Conservation (phyloP, 441 rosid genomes). For the Pelargonium cotyledonis region DNA sequence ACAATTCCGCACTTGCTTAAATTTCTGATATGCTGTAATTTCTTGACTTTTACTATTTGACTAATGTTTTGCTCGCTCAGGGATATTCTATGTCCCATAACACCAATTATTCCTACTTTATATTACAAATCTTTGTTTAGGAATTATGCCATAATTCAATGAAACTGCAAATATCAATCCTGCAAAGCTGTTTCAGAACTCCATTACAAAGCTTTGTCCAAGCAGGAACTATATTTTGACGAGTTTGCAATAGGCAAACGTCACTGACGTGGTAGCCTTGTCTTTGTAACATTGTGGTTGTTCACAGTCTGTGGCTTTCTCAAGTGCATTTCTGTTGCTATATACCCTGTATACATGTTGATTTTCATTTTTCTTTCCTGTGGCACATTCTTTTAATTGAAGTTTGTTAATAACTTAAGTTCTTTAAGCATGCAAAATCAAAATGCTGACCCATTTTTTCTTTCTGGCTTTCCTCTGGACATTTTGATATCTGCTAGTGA, state of each 20-base stretch:
- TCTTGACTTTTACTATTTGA: too few species aligned
- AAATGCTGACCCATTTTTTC: conserved; percentile 14
- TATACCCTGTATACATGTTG: conserved; percentile 6
- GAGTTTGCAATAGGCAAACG: too few species aligned
- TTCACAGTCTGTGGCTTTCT: too few species aligned
- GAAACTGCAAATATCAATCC: background rate
- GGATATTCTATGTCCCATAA: too few species aligned
- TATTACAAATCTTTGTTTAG: too few species aligned
- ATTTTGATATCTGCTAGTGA: conserved; percentile 28
- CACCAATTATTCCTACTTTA: too few species aligned
- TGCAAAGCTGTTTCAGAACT: background rate
- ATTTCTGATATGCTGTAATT: too few species aligned
- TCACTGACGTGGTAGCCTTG: too few species aligned
- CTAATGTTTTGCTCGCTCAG: too few species aligned
- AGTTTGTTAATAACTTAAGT: background rate
- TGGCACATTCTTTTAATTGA: conserved; percentile 9
- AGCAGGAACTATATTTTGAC: background rate
- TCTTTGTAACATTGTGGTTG: too few species aligned
- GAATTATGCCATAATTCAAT: background rate
- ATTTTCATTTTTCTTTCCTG: background rate
- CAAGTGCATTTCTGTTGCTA: too few species aligned
- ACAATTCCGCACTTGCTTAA: too few species aligned
- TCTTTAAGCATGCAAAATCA: conserved; percentile 13
- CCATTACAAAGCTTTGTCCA: background rate
- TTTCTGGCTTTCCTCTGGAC: conserved; percentile 9